Base-by-base conservation (phyloP, 495 filamentous ascomycete genomes). In the Lasiosphaeria miniovina region DNA sequence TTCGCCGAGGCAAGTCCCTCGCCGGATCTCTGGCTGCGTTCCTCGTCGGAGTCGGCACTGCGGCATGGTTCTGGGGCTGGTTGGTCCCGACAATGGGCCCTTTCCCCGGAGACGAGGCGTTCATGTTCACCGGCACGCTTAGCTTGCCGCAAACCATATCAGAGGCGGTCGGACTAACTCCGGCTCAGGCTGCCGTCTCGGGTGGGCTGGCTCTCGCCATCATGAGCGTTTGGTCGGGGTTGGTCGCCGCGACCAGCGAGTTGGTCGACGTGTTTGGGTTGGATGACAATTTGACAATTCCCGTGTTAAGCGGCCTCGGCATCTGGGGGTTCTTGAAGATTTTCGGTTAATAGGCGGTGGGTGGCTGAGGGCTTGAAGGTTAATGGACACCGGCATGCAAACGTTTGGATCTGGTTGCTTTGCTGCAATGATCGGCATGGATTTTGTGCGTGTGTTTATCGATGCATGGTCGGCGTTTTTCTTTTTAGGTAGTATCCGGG, bases 261-360 rank as follows among this genome's bases (percentile, higher is more conserved):
- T 91, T 93, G 35, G 80, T 96, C 55, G 91, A 98, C 75, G 64
- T 96, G 0, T 96, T 89, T 69, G 88, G 90, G 34, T 90, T 90
- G 90, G 94, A 98, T 70, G 94, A 98, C 77, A 98, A 98, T 74
- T 77, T 98, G 60, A 96, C 93, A 40, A 98, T 98, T 72, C 94
- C 94, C 11, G 85, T 96, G 43, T 75, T 98, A 53, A 96, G 90
- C 70, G 91, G 91, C 12, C 69, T 95, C 14, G 93, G 94, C 8
- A 86, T 98, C 52, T 96, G 90, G 89, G 90, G 89, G 0, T 95
- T 98, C 71, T 77, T 98, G 69, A 97, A 93, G 77, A 69, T 93
- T 46, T 97, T 98, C 81, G 89, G 90, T 35, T 88, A 52, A 38
- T 9, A 11, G 12, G 43, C 43, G 12, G 5, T n/a, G 12, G 11